phyloP scores from a whole-genome alignment of 352 stramenopile species.

The Halophytophthora polymorphica region DNA sequence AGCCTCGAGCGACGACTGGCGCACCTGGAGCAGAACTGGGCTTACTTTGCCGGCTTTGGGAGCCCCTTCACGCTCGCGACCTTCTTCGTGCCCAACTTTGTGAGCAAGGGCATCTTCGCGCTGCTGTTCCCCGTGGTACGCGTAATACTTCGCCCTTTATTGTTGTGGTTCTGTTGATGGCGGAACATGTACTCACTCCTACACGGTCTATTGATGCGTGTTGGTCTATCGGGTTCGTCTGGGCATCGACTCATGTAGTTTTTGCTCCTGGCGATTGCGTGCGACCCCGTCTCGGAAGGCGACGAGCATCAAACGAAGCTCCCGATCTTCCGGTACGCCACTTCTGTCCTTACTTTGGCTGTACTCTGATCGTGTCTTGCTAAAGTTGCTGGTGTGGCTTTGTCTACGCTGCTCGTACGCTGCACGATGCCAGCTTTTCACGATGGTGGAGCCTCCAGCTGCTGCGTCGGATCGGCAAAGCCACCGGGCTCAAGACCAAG shows the following conservation, averaged over 20 bases:
- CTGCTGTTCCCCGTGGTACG: slow-evolving; percentile 82
- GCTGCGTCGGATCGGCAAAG: slow-evolving; percentile 74
- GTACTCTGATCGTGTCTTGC: background rate
- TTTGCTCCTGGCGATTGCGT: slow-evolving; percentile 77
- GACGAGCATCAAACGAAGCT: slow-evolving; percentile 49
- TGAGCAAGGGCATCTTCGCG: slow-evolving; percentile 88
- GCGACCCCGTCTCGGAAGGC: slow-evolving; percentile 58
- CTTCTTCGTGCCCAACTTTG: slow-evolving; percentile 89
- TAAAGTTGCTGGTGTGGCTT: background rate
- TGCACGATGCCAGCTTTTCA: slow-evolving; percentile 49
- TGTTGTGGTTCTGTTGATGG: background rate
- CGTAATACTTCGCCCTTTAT: background rate
- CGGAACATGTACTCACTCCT: background rate
- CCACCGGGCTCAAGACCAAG: slow-evolving; percentile 72
- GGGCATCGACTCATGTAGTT: slow-evolving; percentile 40
- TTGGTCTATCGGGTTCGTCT: background rate
- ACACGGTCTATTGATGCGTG: background rate
- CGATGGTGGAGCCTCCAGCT: slow-evolving; percentile 82
- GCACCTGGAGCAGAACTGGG: slow-evolving; percentile 85
- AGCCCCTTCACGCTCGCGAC: slow-evolving; percentile 85
- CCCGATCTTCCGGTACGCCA: slow-evolving; percentile 68
- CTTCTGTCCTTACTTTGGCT: background rate
- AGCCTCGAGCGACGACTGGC: slow-evolving; percentile 75
- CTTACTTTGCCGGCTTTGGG: slow-evolving; percentile 85
- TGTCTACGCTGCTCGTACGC: background rate